Conservation (phyloP, 2,329 filamentous ascomycete genomes). For the Sporothrix curviconia region DNA sequence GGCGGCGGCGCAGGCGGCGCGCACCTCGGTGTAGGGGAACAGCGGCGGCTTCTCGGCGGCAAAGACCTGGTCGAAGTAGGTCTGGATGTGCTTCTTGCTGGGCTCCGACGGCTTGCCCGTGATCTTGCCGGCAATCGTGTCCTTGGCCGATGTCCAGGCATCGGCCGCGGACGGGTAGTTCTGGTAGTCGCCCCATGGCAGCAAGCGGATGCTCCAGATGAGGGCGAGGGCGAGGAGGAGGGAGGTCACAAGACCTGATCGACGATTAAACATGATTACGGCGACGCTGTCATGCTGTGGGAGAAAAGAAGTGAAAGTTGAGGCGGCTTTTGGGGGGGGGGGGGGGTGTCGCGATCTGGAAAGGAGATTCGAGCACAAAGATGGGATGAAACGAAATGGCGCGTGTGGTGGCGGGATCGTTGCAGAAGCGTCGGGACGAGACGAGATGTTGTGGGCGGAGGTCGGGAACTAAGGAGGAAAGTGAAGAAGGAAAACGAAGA, state of each 20-base stretch:
- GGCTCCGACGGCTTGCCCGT: not conserved
- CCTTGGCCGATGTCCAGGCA: constrained; percentile 20
- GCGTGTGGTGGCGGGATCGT: not conserved
- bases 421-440: not conserved
- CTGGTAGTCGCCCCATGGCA: constrained; percentile 5
- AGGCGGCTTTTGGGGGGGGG: not conserved
- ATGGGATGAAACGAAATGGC: not conserved
- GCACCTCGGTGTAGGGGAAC: constrained; percentile 23
- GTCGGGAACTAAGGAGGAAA: not conserved
- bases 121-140: not conserved
- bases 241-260: constrained; percentile 11
- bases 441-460: not conserved
- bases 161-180: constrained; percentile 12
- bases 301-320: too few relatives aligned
- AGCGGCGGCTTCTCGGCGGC: constrained; percentile 12
- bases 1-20: constrained; percentile 22
- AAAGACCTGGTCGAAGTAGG: constrained; percentile 30
- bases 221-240: constrained; percentile 13
- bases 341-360: not conserved
- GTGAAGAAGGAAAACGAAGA: not conserved
- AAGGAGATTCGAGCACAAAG: not conserved
- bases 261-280: constrained; percentile 16
- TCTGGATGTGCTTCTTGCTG: constrained; percentile 14
- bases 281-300: not conserved
- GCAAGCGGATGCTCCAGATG: constrained; percentile 16